These are phyloP conservation scores for Globisporangium cystogenes DNA, from an alignment of 352 stramenopile species.

Conservation along the genomic window DNA sequence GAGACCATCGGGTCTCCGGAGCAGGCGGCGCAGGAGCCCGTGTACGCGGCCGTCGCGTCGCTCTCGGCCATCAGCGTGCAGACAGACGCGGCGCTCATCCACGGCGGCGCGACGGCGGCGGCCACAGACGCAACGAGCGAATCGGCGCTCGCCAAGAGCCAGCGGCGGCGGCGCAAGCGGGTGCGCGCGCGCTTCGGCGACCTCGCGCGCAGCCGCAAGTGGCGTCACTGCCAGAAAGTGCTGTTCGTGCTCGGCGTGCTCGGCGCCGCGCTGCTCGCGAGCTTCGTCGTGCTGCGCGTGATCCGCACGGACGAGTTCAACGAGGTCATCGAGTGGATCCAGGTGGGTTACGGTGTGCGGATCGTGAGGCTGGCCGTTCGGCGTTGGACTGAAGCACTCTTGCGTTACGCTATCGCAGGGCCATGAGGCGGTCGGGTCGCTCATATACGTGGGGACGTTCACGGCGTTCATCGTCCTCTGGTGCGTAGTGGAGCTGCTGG, in stretches of 20 bases:
- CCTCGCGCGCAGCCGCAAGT: slow-evolving; percentile 9
- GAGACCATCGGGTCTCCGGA: slow-evolving; percentile 8
- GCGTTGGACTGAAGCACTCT: too few species aligned
- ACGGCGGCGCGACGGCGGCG: neutral
- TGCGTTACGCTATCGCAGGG: neutral
- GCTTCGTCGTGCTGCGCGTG: slow-evolving; percentile 8
- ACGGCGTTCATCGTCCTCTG: slow-evolving; percentile 18
- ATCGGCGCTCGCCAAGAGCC: neutral
- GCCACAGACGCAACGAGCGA: neutral
- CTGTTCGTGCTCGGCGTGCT: slow-evolving; percentile 8
- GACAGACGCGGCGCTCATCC: neutral
- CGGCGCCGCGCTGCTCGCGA: slow-evolving; percentile 8
- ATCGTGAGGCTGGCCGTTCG: neutral
- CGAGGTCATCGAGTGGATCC: slow-evolving; percentile 17
- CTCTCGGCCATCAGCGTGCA: slow-evolving; percentile 10
- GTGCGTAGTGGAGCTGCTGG: neutral
- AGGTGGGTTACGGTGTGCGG: slow-evolving; percentile 6
- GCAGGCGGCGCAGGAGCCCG: slow-evolving; percentile 1
- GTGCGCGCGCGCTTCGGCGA: slow-evolving; percentile 7
- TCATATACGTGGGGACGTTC: slow-evolving; percentile 16
- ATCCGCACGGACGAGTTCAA: slow-evolving; percentile 18
- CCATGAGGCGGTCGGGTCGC: slow-evolving; percentile 9
- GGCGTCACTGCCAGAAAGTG: slow-evolving; percentile 8
- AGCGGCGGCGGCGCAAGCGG: slow-evolving; percentile 3
- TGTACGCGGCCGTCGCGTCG: slow-evolving; percentile 8